Evolutionary conservation across 1,284 basidiomycete species (phyloP).

Genomic region (Leccinum variabile): DNA sequence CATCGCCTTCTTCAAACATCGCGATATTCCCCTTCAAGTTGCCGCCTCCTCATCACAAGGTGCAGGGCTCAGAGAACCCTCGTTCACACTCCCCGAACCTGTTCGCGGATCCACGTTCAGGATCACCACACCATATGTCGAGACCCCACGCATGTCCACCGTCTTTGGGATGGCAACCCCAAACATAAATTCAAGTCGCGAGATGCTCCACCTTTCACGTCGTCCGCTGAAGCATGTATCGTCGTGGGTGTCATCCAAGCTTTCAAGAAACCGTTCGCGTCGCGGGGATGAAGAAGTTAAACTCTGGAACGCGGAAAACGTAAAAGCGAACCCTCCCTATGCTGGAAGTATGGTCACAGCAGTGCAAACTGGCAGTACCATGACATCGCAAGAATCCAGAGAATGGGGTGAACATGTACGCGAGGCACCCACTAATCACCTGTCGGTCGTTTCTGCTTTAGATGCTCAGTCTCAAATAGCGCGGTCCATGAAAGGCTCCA

Average conservation of each 20-base stretch:
- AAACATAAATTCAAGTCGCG: constrained; percentile 18
- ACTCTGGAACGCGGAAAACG: constrained; percentile 41
- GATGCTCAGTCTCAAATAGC: constrained; percentile 12
- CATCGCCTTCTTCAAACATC: constrained; percentile 43
- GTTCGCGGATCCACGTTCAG: constrained; percentile 32
- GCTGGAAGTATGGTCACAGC: constrained; percentile 4
- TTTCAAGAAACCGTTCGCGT: constrained; percentile 26
- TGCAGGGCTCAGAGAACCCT: background rate
- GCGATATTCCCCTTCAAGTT: constrained; percentile 5
- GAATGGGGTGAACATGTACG: constrained; percentile 8
- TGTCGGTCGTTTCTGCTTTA: constrained; percentile 7
- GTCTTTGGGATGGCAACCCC: constrained; percentile 9
- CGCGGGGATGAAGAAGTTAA: constrained; percentile 32
- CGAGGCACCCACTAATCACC: constrained; percentile 7
- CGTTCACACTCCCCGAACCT: constrained; percentile 27
- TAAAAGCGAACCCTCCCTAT: constrained; percentile 8
- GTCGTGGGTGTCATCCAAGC: constrained; percentile 35
- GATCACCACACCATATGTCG: constrained; percentile 31
- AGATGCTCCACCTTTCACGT: constrained; percentile 22
- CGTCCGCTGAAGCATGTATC: constrained; percentile 36
- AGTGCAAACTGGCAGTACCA: background rate
- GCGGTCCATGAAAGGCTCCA: constrained; percentile 11
- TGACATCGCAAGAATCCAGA: constrained; percentile 8
- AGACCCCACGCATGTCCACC: constrained; percentile 29
- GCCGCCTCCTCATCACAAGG: background rate